Conservation (phyloP, 352 stramenopile species). For the Phytophthora pisi region DNA sequence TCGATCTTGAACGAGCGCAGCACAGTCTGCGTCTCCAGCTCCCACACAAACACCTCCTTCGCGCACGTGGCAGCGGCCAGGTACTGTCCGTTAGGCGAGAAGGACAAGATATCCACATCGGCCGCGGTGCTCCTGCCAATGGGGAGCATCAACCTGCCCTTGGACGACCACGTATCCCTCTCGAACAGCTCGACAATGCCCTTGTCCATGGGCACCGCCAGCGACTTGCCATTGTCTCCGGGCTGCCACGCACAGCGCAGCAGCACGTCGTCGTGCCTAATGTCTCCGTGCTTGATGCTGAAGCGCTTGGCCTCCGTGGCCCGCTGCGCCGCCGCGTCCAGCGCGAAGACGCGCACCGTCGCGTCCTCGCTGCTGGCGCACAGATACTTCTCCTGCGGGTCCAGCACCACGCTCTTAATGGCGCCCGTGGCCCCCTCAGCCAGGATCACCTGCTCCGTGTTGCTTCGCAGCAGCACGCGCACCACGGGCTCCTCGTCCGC, state of each 20-base stretch:
- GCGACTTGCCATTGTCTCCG: conserved; percentile 30
- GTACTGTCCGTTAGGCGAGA: conserved; percentile 84
- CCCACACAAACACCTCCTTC: conserved; percentile 81
- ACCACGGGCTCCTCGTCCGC: conserved; percentile 78
- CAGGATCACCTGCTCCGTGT: conserved; percentile 66
- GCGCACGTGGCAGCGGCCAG: conserved; percentile 67
- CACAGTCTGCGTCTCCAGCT: conserved; percentile 50
- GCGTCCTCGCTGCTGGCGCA: conserved; percentile 72
- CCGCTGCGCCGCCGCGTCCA: conserved; percentile 45
- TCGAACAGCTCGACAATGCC: conserved; percentile 75
- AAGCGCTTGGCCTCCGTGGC: conserved; percentile 57
- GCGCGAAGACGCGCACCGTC: conserved; percentile 69
- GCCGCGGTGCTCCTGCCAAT: conserved; percentile 57
- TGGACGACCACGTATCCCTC: conserved; percentile 50
- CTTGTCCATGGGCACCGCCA: conserved; percentile 71
- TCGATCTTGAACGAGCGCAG: conserved; percentile 68
- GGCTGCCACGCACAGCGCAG: conserved; percentile 73
- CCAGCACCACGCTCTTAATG: conserved; percentile 78
- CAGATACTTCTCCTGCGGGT: conserved; percentile 67
- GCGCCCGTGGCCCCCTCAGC: conserved; percentile 65
- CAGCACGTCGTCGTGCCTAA: conserved; percentile 68
- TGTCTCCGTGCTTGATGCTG: conserved; percentile 62
- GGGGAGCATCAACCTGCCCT: conserved; percentile 54
- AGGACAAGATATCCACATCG: conserved; percentile 73
- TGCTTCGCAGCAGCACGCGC: conserved; percentile 61